Conservation (phyloP, 2,329 filamentous ascomycete species). For the Microdochium bolleyi region DNA sequence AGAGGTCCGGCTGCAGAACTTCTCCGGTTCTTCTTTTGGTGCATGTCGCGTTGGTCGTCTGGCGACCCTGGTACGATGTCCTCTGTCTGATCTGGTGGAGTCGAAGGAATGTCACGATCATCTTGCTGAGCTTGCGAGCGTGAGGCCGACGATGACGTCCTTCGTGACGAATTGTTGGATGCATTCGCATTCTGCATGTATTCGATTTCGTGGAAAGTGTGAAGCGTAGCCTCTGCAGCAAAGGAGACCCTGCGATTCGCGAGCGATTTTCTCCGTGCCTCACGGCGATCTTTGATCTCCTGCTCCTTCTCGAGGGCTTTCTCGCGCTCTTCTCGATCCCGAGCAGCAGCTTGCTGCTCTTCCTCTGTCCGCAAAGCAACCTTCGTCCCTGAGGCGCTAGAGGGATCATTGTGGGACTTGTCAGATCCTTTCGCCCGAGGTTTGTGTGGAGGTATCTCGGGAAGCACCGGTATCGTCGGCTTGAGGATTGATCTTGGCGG, state of each 20-base stretch:
- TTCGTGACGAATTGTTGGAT: constrained; percentile 67
- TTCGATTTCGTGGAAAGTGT: constrained; percentile 94
- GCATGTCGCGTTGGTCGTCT: constrained; percentile 55
- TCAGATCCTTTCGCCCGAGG: constrained; percentile 43
- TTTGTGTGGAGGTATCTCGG: constrained; percentile 61
- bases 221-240: constrained; percentile 90
- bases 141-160: constrained; percentile 53
- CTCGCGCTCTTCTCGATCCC: constrained; percentile 62
- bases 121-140: constrained; percentile 27
- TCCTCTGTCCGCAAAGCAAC: constrained; percentile 62
- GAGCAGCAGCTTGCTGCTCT: constrained; percentile 60
- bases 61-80: constrained; percentile 50
- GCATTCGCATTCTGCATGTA: constrained; percentile 81
- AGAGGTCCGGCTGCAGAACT: constrained; percentile 60
- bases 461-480: constrained; percentile 60
- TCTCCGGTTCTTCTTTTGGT: constrained; percentile 53
- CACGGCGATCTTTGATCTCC: constrained; percentile 63
- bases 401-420: constrained; percentile 26
- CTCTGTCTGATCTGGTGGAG: constrained; percentile 53
- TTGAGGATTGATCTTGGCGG: constrained; percentile 70
- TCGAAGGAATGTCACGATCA: constrained; percentile 50
- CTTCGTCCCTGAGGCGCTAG: constrained; percentile 41
- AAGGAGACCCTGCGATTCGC: constrained; percentile 94
- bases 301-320: constrained; percentile 46
- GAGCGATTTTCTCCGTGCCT: constrained; percentile 85